Percentiles rank a stretch among this genome's conserved stretches.
Evolutionary conservation across 768 basidiomycete genomes (phyloP).

Genomic region (Lactifluus volemus): DNA sequence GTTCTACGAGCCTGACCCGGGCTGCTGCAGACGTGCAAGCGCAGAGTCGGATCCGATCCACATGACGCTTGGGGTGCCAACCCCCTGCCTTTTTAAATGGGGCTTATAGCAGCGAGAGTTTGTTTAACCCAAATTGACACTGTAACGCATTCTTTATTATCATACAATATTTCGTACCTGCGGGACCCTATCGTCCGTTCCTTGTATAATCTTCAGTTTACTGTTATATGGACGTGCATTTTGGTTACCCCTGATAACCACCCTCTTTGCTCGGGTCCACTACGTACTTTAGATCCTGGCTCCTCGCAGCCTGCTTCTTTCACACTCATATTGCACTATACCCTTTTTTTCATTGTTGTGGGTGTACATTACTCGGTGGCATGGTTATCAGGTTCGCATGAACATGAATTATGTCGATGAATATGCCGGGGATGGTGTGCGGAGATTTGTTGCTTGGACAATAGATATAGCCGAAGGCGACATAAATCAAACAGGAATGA

Average conservation of each 20-base stretch:
- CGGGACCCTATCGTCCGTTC: neutral
- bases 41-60: slow-evolving; percentile 18
- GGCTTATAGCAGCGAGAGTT: neutral
- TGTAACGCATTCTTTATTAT: slow-evolving; percentile 1
- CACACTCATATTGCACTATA: slow-evolving; percentile 4
- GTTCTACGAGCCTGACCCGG: slow-evolving; percentile 9
- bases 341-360: slow-evolving; percentile 10
- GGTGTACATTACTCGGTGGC: slow-evolving; percentile 11
- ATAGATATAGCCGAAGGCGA: neutral
- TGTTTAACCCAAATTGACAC: neutral
- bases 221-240: slow-evolving; percentile 10
- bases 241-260: slow-evolving; percentile 1
- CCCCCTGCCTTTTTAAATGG: neutral
- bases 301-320: neutral
- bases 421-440: neutral
- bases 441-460: neutral
- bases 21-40: slow-evolving; percentile 17
- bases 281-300: neutral
- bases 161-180: neutral
- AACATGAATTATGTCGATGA: neutral
- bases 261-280: neutral
- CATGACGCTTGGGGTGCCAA: slow-evolving; percentile 2
- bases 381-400: slow-evolving; percentile 1
- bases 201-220: slow-evolving; percentile 5
- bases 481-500: neutral